A percentile compares a stretch with the other conserved stretches of the same genome.
Evolutionary conservation across 2,329 filamentous ascomycete genomes (phyloP).

Genomic region (Calonectria fujianensis): DNA sequence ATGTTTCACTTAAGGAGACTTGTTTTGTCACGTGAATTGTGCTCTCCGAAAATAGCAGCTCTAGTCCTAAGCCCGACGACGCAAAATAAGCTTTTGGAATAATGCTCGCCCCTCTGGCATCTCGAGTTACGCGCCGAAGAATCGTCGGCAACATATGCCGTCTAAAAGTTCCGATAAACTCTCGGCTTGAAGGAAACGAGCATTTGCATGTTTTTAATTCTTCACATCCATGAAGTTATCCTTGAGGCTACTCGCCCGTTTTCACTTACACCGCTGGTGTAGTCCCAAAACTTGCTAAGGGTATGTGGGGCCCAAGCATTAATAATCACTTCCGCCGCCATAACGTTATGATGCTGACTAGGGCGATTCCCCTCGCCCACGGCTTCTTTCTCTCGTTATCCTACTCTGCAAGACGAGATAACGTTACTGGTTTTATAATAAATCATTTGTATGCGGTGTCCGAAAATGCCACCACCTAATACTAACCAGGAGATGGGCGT

Average conservation of each 20-base stretch:
- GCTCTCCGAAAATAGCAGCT: not conserved
- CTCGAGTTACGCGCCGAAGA: not conserved
- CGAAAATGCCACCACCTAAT: constrained; percentile 45
- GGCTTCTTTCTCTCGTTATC: constrained; percentile 1
- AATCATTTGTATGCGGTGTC: not conserved
- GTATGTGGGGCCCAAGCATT: constrained; percentile 22
- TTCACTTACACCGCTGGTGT: constrained; percentile 1
- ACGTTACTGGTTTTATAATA: constrained; percentile 6
- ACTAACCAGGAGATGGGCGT: constrained; percentile 32
- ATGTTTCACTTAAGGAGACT: not conserved
- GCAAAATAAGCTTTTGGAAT: not conserved
- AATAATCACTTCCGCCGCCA: constrained; percentile 31
- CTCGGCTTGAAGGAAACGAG: too few relatives aligned
- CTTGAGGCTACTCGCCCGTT: not conserved
- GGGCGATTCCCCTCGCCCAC: not conserved
- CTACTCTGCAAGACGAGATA: not conserved
- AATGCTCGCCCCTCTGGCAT: not conserved
- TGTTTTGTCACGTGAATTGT: not conserved
- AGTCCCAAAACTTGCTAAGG: not conserved
- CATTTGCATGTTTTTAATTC: not conserved
- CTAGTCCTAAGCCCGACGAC: not conserved
- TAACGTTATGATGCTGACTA: constrained; percentile 33
- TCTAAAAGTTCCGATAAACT: not conserved
- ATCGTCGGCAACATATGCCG: not conserved
- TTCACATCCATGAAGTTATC: not conserved